Base-by-base conservation (phyloP, 169 alveolate species). In the Cryptosporidium bovis region DNA sequence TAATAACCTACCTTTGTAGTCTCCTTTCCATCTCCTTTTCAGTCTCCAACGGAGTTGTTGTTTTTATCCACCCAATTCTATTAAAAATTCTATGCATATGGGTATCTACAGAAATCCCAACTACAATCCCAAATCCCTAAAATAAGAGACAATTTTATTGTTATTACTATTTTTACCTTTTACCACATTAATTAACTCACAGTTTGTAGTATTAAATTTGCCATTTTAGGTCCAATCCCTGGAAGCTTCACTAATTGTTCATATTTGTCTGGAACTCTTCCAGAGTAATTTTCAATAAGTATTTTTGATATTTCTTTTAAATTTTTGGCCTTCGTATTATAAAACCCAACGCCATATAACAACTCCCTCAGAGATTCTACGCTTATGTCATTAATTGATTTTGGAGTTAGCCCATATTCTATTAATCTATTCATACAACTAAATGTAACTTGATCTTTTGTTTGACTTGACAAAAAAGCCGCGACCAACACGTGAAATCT, bases 221-320 rank as follows among this genome's bases (percentile, higher is more conserved):
- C 98, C 95, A 97, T 96, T 87, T 97, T 97, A 27, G 96, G 97
- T 16, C 99, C 99, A 48, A 97, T 95, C 15, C 99, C 99, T 27
- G 97, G 98, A 13, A 97, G 92, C 62, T 91, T 83, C 16, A 94
- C 91, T 48, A 97, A 84, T 29, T 90, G 97, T 62, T 96, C 96
- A 58, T 91, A 90, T 44, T 90, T 93, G 53, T 92, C 91, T 3
- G 99, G 99, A 2, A 97, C 96, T 64, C 92, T 95, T 10, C 97
- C 98, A 27, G 95, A 92, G 71, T 92, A 95, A 58, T 96, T 82
- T 4, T 96, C 94, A 51, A 91, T 77, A 13, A 97, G 83, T 15
- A 93, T 93, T 66, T 93, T 92, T 0, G 98, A 92, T 4, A 96
- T 93, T 50, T 93, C 92, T 71, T 96, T 95, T 24, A 97, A 90